These are phyloP conservation scores for Tulasnella calospora DNA, from an alignment of 768 basidiomycete species.

Conservation along the genomic window DNA sequence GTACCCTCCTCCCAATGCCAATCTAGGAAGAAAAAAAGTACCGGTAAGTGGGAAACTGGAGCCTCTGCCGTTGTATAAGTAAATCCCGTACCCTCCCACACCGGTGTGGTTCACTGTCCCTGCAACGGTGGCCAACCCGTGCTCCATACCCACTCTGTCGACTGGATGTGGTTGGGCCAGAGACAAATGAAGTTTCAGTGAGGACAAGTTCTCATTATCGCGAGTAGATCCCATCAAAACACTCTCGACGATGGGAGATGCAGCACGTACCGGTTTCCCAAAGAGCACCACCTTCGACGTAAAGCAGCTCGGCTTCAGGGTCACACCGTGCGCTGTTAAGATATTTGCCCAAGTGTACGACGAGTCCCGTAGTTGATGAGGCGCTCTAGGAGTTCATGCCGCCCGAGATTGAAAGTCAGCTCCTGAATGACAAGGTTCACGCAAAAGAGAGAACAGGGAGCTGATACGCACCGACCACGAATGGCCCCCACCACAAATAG, in stretches of 20 bases:
- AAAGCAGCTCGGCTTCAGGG: constrained; percentile 32
- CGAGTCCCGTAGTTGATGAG: constrained; percentile 37
- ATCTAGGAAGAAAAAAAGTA: constrained; percentile 29
- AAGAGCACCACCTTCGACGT: constrained; percentile 36
- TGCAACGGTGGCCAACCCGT: constrained; percentile 19
- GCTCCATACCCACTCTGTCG: not conserved
- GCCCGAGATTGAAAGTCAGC: constrained; percentile 20
- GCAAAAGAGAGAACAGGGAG: not conserved
- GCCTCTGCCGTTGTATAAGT: not conserved
- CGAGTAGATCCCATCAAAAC: not conserved
- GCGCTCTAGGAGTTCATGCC: constrained; percentile 15
- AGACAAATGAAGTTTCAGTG: not conserved
- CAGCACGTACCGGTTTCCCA: not conserved
- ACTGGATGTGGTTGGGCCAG: not conserved
- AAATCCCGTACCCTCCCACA: not conserved
- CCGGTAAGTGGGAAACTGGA: not conserved
- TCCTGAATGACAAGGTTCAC: constrained; percentile 31
- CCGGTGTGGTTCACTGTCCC: constrained; percentile 11
- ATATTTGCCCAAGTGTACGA: constrained; percentile 36
- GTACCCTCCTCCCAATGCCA: constrained; percentile 52
- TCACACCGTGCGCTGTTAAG: constrained; percentile 35
- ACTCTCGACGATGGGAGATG: not conserved
- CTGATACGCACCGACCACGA: constrained; percentile 13
- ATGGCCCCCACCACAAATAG: constrained; percentile 36
- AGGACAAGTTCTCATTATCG: not conserved